phyloP scores from a whole-genome alignment of 2,329 filamentous ascomycete species.

The Juglanconis sp. region DNA sequence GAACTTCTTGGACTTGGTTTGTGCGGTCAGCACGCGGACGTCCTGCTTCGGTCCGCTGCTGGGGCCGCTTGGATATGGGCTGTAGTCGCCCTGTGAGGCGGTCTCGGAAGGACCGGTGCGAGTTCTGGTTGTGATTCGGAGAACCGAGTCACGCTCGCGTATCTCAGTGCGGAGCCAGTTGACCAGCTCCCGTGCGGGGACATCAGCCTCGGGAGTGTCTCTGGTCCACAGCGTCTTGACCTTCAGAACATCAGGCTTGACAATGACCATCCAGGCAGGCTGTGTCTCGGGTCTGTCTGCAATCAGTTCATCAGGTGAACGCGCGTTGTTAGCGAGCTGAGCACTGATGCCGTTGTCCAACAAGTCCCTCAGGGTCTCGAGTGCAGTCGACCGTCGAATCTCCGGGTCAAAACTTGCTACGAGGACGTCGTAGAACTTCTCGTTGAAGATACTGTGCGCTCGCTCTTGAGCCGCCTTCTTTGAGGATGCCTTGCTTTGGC shows the following conservation, averaged over 20 bases:
- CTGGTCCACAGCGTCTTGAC: constrained; percentile 75
- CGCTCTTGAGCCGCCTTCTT: constrained; percentile 67
- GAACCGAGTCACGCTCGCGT: constrained; percentile 67
- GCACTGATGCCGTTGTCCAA: constrained; percentile 85
- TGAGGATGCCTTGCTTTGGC: constrained; percentile 55
- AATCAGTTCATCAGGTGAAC: constrained; percentile 75
- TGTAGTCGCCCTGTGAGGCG: constrained; percentile 1
- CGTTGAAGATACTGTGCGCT: constrained; percentile 54
- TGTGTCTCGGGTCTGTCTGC: constrained; percentile 72
- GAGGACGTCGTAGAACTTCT: constrained; percentile 78
- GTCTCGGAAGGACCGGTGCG: constrained; percentile 4
- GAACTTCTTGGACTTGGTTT: constrained; percentile 85
- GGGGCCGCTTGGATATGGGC: constrained; percentile 24
- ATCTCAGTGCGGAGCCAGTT: constrained; percentile 78
- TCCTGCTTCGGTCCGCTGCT: constrained; percentile 54
- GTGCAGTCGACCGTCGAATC: constrained; percentile 70
- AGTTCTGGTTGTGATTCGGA: constrained; percentile 31
- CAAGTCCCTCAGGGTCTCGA: constrained; percentile 73
- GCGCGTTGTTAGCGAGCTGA: constrained; percentile 77
- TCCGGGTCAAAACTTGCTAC: constrained; percentile 82
- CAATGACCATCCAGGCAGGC: constrained; percentile 84
- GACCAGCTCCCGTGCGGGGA: constrained; percentile 70
- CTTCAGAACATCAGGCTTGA: constrained; percentile 79
- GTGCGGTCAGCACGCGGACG: constrained; percentile 79
- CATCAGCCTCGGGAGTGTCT: constrained; percentile 71